A percentile compares a stretch with the other conserved stretches of the same genome.
phyloP scores from a whole-genome alignment of 2,329 filamentous ascomycete species.

The Fusarium fujikuroi region DNA sequence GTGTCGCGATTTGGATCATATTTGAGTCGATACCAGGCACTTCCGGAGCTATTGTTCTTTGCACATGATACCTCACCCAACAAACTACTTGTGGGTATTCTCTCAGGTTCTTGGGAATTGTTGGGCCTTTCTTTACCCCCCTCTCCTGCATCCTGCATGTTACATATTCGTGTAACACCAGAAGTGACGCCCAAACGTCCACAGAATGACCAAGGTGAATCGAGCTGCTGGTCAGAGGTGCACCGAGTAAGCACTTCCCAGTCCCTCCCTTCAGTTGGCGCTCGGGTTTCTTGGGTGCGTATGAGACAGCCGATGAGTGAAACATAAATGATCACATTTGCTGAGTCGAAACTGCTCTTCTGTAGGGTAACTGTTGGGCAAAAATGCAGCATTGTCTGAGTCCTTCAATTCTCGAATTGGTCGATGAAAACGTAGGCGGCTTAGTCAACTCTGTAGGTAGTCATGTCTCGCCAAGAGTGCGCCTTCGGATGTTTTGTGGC shows the following conservation, averaged over 20 bases:
- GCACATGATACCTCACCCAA: neutral
- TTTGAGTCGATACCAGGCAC: neutral
- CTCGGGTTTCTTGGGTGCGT: neutral
- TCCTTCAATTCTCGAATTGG: neutral
- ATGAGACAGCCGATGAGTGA: slow-evolving; percentile 10
- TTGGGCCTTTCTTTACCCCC: neutral
- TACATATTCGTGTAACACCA: neutral
- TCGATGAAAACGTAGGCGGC: neutral
- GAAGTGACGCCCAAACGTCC: neutral
- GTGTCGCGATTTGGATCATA: neutral
- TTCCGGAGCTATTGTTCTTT: neutral
- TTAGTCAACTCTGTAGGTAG: neutral
- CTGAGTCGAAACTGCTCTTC: neutral
- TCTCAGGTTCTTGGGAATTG: neutral
- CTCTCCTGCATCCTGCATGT: neutral
- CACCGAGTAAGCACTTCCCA: neutral
- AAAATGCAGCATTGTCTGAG: slow-evolving; percentile 1
- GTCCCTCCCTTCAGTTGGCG: slow-evolving; percentile 7
- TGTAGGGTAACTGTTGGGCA: slow-evolving; percentile 16
- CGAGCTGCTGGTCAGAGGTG: neutral
- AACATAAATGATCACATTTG: neutral
- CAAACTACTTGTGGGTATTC: neutral
- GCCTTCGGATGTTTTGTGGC: neutral
- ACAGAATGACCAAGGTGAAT: neutral
- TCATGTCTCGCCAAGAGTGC: neutral